phyloP scores from a whole-genome alignment of 192 early-diverging fungal species.

The Mortierella antarctica region DNA sequence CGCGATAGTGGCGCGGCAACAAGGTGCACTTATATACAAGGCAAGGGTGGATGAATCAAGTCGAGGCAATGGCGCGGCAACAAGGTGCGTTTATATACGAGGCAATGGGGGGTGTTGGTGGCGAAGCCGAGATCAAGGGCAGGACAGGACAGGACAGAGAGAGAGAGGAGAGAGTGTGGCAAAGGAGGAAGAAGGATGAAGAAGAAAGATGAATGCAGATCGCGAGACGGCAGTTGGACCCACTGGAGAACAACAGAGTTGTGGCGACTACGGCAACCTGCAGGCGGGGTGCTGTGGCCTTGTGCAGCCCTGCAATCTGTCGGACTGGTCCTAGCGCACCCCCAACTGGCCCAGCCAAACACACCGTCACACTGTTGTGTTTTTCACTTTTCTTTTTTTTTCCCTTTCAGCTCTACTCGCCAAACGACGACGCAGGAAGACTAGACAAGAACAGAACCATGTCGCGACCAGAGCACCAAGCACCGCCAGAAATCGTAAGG shows the following conservation, averaged over 20 bases:
- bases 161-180: not conserved
- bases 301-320: no score
- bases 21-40: not conserved
- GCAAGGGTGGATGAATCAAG: no score
- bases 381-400: not conserved
- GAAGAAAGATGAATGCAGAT: not conserved
- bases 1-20: not conserved
- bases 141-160: not conserved
- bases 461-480: constrained; percentile 96
- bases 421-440: not conserved
- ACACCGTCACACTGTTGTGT: constrained; percentile 4
- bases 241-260: constrained; percentile 19
- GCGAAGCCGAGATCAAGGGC: no score
- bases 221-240: constrained; percentile 16
- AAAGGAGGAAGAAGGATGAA: not conserved
- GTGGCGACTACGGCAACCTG: no score
- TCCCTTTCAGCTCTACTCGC: not conserved
- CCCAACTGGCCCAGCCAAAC: not conserved
- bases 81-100: not conserved
- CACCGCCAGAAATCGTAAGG: constrained; percentile 94
- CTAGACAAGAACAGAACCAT: constrained; percentile 57
- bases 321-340: no score
- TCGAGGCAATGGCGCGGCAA: not conserved
- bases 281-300: no score
- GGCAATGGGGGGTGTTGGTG: not conserved